Percentiles rank a stretch among this genome's conserved stretches.
phyloP scores from a whole-genome alignment of 192 early-diverging fungal species.

The Chytriomyces sp. region DNA sequence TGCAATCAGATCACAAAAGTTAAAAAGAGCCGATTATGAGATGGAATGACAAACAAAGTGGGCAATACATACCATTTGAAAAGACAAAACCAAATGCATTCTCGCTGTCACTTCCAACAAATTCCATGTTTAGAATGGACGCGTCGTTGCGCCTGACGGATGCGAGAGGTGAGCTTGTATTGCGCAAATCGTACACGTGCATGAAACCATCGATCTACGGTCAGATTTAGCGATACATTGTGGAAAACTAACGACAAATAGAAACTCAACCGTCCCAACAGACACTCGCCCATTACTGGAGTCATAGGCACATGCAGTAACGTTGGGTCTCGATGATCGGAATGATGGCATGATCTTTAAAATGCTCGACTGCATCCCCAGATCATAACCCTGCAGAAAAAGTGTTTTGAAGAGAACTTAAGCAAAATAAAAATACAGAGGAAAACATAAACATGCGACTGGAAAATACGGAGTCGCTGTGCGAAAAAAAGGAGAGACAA shows the following conservation, averaged over 20 bases:
- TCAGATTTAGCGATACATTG: not conserved
- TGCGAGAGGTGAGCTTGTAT: slow-evolving; percentile 6
- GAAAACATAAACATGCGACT: not conserved
- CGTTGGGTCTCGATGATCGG: not conserved
- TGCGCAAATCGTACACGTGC: slow-evolving; percentile 18
- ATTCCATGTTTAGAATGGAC: slow-evolving; percentile 18
- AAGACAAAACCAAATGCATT: slow-evolving; percentile 6
- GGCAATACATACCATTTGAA: not conserved
- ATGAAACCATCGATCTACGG: slow-evolving; percentile 18
- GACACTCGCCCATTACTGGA: not conserved
- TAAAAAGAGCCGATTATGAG: not conserved
- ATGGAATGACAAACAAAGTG: too few relatives aligned
- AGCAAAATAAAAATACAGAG: not conserved
- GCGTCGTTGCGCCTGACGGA: slow-evolving; percentile 28
- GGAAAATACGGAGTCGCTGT: too few relatives aligned
- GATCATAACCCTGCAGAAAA: not conserved
- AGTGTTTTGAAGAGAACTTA: not conserved
- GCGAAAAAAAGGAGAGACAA: too few relatives aligned
- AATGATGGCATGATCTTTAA: not conserved
- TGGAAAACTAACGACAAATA: not conserved
- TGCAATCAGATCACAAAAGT: not conserved
- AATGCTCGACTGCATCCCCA: slow-evolving; percentile 2
- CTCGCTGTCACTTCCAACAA: not conserved
- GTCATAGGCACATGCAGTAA: slow-evolving; percentile 24
- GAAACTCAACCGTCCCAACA: not conserved